Base-by-base conservation (phyloP, 2,329 filamentous ascomycete species). In the Cryphonectria parasitica region DNA sequence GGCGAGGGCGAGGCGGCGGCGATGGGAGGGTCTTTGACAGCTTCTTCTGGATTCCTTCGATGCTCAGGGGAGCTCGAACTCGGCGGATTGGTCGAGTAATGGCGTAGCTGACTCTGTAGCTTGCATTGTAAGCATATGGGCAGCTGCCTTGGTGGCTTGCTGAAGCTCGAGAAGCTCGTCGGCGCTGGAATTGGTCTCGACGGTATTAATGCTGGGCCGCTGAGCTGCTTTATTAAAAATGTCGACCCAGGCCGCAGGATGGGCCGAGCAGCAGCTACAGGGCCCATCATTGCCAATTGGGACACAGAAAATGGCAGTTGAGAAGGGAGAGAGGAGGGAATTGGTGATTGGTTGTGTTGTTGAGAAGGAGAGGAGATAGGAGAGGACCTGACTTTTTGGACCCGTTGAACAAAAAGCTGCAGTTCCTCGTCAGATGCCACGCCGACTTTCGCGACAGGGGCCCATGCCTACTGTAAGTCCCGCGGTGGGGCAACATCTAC, bases 1-100 rank as follows among this genome's bases (percentile, higher is more conserved):
- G 54, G 31, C 36, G 58, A 41, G 10, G 58, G n/a, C 17, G 58
- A 41, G 7, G 34, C 4, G 8, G 17, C 58, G 19, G 17, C 25
- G 58, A 6, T 10, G 34, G 58, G 3, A 36, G 19, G 11, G 36
- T 62, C 28, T 22, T 34, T 11, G 45, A 49, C 45, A n/a, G 45
- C 45, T 39, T n/a, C 34, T 61, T 61, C 31, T n/a, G 58, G 64
- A 8, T 43, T 45, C 49, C n/a, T 61, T 22, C n/a, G 67, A 22
- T 22, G 64, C 39, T 15, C 22, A 31, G 64, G 58, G 36, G 31
- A 49, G 58, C 8, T 63, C 69, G 68, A 39, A 54, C 75, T 75
- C 11, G 75, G 74, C 31, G 76, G 76, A 22, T 77, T 69, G 43
- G 73, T 77, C 54, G 80, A 81, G 66, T 76, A 80, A 41, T 77